Conservation (phyloP, 2,329 filamentous ascomycete genomes). For the Pseudohalonectria lignicola region DNA sequence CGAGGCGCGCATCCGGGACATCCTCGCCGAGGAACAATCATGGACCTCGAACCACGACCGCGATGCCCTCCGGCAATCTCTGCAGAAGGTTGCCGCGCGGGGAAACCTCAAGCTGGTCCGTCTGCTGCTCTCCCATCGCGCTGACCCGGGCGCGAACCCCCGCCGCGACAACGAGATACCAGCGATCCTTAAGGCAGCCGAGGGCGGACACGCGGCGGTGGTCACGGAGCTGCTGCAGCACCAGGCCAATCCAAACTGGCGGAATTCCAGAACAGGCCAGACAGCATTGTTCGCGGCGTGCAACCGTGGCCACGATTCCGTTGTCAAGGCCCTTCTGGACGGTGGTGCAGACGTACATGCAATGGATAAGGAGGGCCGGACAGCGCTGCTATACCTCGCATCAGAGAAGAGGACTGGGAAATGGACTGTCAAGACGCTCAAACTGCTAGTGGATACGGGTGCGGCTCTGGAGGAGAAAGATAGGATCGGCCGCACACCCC, state of each 20-base stretch:
- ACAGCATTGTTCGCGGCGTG: constrained; percentile 24
- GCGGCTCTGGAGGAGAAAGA: constrained; percentile 26
- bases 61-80: constrained; percentile 22
- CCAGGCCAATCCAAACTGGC: constrained; percentile 20
- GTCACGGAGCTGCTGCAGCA: constrained; percentile 20
- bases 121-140: constrained; percentile 25
- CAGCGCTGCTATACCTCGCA: constrained; percentile 22
- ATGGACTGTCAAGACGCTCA: constrained; percentile 28
- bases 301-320: constrained; percentile 19
- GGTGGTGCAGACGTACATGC: constrained; percentile 21
- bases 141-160: constrained; percentile 19
- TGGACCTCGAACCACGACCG: constrained; percentile 22
- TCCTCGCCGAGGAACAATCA: constrained; percentile 19
- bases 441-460: constrained; percentile 23
- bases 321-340: constrained; percentile 19
- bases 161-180: constrained; percentile 21
- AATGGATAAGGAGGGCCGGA: constrained; percentile 22
- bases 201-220: constrained; percentile 21
- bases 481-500: constrained; percentile 37
- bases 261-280: constrained; percentile 16
- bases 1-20: constrained; percentile 22
- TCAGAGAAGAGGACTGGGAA: constrained; percentile 23
- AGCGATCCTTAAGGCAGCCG: constrained; percentile 25
- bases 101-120: constrained; percentile 22
- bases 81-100: constrained; percentile 24